Conservation (phyloP, 768 basidiomycete species). For the Pleurotus cornucopiae region DNA sequence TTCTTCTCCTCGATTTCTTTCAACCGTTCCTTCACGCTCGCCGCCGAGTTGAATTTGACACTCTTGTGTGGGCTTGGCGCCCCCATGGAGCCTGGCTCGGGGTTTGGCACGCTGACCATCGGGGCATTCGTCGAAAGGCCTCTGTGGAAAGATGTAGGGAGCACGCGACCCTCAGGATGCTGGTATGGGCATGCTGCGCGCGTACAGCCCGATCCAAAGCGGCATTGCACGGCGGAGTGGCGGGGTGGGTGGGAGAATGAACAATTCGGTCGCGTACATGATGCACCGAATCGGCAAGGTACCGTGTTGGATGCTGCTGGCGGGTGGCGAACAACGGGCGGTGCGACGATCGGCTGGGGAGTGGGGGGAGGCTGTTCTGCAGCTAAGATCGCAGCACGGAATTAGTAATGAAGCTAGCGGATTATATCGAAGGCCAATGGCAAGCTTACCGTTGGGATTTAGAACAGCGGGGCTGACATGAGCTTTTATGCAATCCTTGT, state of each 20-base stretch:
- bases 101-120: constrained; percentile 55
- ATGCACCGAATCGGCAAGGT: constrained; percentile 65
- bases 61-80: constrained; percentile 64
- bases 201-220: constrained; percentile 84
- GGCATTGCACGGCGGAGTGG: constrained; percentile 54
- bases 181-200: constrained; percentile 84
- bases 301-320: constrained; percentile 26
- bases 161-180: constrained; percentile 83
- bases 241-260: constrained; percentile 64
- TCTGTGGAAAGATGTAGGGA: constrained; percentile 78
- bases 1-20: constrained; percentile 69
- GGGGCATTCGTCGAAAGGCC: constrained; percentile 61
- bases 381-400: constrained; percentile 13
- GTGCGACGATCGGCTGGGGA: background rate
- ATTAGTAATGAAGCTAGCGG: constrained; percentile 12
- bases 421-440: constrained; percentile 1
- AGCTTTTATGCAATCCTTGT: constrained; percentile 89
- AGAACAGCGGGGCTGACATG: constrained; percentile 87
- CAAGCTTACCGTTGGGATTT: constrained; percentile 53
- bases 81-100: constrained; percentile 63
- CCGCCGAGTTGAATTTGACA: constrained; percentile 45
- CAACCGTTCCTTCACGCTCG: constrained; percentile 29
- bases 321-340: constrained; percentile 12
- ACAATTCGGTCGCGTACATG: constrained; percentile 68
- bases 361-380: constrained; percentile 34